Evolutionary conservation across 345 rosid genomes (phyloP).

Genomic region (Pistacia vera): DNA sequence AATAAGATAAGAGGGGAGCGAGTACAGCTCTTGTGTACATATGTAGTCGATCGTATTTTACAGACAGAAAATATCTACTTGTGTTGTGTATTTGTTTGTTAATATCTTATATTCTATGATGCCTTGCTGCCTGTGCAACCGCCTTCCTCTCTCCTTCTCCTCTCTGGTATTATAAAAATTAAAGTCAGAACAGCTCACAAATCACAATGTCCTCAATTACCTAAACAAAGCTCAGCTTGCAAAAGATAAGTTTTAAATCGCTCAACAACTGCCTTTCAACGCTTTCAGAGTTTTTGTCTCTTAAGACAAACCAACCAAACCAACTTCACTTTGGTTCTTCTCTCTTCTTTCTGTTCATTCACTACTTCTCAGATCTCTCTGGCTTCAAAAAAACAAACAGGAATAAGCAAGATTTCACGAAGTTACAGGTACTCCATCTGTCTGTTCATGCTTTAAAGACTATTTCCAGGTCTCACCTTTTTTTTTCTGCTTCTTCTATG

Average conservation of each 20-base stretch:
- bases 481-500: not conserved
- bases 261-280: constrained; percentile 11
- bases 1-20: too few species aligned
- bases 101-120: not conserved
- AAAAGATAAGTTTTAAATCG: constrained; percentile 12
- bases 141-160: constrained; percentile 16
- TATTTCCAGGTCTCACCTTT: not conserved
- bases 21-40: too few species aligned
- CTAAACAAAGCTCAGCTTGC: not conserved
- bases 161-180: not conserved
- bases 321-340: not conserved
- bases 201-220: not conserved
- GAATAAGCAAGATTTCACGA: constrained; percentile 24
- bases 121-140: constrained; percentile 6
- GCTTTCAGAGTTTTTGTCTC: not conserved
- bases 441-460: not conserved
- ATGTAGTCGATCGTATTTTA: not conserved
- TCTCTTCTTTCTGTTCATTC: not conserved
- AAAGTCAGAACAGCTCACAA: not conserved
- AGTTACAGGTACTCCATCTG: constrained; percentile 10
- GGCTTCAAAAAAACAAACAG: not conserved
- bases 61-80: not conserved
- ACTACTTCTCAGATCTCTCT: not conserved
- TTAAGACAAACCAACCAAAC: not conserved
- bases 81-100: not conserved